Evolutionary conservation across 2,329 filamentous ascomycete species (phyloP).

Genomic region (Emergomyces orientalis): DNA sequence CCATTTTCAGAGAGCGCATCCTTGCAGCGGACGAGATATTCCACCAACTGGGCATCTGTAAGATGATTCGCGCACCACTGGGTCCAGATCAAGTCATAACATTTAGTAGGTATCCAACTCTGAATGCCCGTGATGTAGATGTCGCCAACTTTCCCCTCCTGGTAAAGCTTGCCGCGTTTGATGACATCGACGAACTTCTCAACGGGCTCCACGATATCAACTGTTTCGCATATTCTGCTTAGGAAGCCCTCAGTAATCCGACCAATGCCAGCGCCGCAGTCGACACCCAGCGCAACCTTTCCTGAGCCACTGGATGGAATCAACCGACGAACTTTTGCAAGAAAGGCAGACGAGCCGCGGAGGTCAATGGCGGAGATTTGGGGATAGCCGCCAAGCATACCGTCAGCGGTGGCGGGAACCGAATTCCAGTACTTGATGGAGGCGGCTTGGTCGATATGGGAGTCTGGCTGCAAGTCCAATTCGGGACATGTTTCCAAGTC

Average conservation of each 20-base stretch:
- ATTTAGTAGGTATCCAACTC: conserved; percentile 49
- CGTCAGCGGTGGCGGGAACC: conserved; percentile 45
- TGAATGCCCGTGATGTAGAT: conserved; percentile 68
- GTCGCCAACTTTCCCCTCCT: conserved; percentile 45
- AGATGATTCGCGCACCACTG: conserved; percentile 88
- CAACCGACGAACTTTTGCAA: conserved; percentile 52
- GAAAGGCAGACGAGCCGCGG: conserved; percentile 58
- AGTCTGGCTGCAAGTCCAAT: conserved; percentile 17
- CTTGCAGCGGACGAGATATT: conserved; percentile 56
- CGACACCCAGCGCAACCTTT: conserved; percentile 37
- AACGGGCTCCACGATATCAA: conserved; percentile 82
- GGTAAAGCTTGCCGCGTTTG: conserved; percentile 27
- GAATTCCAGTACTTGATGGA: conserved; percentile 34
- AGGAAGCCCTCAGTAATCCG: conserved; percentile 71
- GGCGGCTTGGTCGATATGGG: conserved; percentile 28
- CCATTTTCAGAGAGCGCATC: conserved; percentile 37
- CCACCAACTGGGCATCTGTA: conserved; percentile 61
- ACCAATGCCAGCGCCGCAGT: conserved; percentile 65
- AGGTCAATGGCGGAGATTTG: conserved; percentile 62
- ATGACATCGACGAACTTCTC: conserved; percentile 65
- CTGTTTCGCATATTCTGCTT: conserved; percentile 55
- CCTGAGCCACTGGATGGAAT: conserved; percentile 15
- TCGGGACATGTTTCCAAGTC: conserved; percentile 2
- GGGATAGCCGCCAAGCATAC: conserved; percentile 63
- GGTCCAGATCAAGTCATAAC: conserved; percentile 76